Evolutionary conservation across 2,329 filamentous ascomycete species (phyloP), one percentile per base, ranked within the genome.

Genomic region (Coleophoma crateriformis): DNA sequence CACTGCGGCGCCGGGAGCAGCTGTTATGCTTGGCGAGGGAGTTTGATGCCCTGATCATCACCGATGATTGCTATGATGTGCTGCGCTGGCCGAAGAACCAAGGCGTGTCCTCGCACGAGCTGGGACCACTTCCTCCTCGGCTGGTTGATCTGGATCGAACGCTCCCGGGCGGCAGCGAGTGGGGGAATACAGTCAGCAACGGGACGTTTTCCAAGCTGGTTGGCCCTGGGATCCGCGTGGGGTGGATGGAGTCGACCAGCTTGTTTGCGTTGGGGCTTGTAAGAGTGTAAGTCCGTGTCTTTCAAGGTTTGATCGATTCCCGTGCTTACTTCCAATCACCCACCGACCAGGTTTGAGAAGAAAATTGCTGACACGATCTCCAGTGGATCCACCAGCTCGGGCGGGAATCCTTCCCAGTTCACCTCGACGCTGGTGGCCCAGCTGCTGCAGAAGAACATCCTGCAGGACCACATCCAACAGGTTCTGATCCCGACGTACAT

Each of bases 11-110:
- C 37, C 72, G 85, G n/a, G 66, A 77, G 48, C 67, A 74, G 27
- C 68, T 88, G 1, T 75, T 88, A 11, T 67, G 68, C 12, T 60
- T 88, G 11, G 85, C 85, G 1, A 70, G 83, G 39, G 71, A 81
- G 44, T 82, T 75, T 57, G 83, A 88, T 61, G 82, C 82, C 2
- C 68, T 88, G 15, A 64, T 88, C 41, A 71, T 88, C 7, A 76
- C 78, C 2, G 85, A 89, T 62, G 85, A 89, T 65, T 84, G 88
- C 0, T 89, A 90, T 58, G 85, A 89, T 62, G 78, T 84, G 54
- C 69, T 89, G 10, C 74, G 81, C 58, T 88, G 83, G 83, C 59
- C 61, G 6, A 54, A 54, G 2, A 54, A 53, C 13, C 33, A 41
- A n/a, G 45, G 45, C 20, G 19, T 37, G 4, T 15, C 40, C 6